Evolutionary conservation across 1,284 basidiomycete species (phyloP).

Genomic region (Tilletia indica): DNA sequence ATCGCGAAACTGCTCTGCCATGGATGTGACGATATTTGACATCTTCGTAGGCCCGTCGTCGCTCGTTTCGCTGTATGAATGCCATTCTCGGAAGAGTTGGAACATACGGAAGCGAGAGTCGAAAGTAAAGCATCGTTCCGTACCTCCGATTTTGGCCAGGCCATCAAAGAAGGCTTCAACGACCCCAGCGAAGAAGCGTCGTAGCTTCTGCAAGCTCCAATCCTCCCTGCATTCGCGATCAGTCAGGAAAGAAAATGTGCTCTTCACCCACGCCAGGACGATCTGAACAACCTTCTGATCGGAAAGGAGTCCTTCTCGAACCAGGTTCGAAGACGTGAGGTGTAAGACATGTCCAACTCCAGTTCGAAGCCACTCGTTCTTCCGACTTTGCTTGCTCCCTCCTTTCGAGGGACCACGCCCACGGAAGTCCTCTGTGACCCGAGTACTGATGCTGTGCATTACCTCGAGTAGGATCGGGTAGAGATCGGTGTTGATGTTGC

Average conservation of each 20-base stretch:
- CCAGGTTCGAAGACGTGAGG: slow-evolving; percentile 75
- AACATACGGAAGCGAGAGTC: slow-evolving; percentile 78
- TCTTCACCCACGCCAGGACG: slow-evolving; percentile 80
- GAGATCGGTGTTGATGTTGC: slow-evolving; percentile 73
- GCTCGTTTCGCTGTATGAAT: slow-evolving; percentile 74
- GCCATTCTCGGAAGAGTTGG: slow-evolving; percentile 89
- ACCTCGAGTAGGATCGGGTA: slow-evolving; percentile 82
- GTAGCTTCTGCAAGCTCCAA: slow-evolving; percentile 74
- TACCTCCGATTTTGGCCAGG: slow-evolving; percentile 68
- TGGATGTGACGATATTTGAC: slow-evolving; percentile 71
- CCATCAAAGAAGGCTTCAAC: slow-evolving; percentile 81
- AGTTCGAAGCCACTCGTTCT: slow-evolving; percentile 79
- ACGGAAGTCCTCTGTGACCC: slow-evolving; percentile 73
- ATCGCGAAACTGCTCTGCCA: slow-evolving; percentile 61
- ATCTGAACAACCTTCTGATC: slow-evolving; percentile 70
- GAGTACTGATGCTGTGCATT: slow-evolving; percentile 73
- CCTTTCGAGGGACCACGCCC: slow-evolving; percentile 55
- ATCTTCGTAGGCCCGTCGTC: slow-evolving; percentile 73
- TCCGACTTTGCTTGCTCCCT: slow-evolving; percentile 61
- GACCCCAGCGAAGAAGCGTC: slow-evolving; percentile 84
- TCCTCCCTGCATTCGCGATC: slow-evolving; percentile 72
- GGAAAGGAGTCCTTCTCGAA: slow-evolving; percentile 69
- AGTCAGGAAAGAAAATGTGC: slow-evolving; percentile 74
- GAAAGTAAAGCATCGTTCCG: slow-evolving; percentile 73
- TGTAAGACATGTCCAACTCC: slow-evolving; percentile 87